These are phyloP conservation scores for Phyllosticta citribraziliensis DNA, from an alignment of 2,329 filamentous ascomycete species.

Conservation along the genomic window DNA sequence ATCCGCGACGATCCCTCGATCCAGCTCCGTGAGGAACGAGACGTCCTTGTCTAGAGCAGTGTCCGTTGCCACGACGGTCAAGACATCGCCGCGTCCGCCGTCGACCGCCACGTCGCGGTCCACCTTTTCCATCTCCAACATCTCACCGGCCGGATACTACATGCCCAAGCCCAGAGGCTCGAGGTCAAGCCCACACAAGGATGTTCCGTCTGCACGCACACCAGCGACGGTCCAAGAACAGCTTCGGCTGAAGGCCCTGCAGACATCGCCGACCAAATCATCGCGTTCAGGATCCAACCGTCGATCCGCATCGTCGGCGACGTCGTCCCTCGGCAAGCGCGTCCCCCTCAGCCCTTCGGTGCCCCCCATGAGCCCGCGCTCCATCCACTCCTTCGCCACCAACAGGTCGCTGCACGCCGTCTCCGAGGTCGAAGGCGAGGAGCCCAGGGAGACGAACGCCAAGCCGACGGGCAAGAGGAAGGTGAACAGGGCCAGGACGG, in stretches of 20 bases:
- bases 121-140: neutral
- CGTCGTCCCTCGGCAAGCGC: conserved; percentile 7
- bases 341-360: neutral
- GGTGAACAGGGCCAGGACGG: too few species aligned
- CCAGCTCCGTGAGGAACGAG: neutral
- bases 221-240: neutral
- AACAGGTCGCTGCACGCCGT: neutral
- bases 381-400: neutral
- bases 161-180: neutral
- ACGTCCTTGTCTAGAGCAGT: neutral
- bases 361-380: neutral
- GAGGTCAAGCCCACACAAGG: neutral
- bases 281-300: neutral
- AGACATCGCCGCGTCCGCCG: neutral
- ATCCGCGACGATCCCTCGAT: neutral
- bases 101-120: neutral
- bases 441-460: neutral
- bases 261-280: neutral
- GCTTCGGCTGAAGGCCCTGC: neutral
- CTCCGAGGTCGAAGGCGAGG: neutral
- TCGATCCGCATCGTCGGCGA: neutral
- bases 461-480: neutral
- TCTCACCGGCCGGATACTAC: neutral
- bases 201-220: neutral
- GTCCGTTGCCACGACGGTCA: neutral